Conservation (phyloP, 257 asterid species). For the Euphrasia confusa region DNA sequence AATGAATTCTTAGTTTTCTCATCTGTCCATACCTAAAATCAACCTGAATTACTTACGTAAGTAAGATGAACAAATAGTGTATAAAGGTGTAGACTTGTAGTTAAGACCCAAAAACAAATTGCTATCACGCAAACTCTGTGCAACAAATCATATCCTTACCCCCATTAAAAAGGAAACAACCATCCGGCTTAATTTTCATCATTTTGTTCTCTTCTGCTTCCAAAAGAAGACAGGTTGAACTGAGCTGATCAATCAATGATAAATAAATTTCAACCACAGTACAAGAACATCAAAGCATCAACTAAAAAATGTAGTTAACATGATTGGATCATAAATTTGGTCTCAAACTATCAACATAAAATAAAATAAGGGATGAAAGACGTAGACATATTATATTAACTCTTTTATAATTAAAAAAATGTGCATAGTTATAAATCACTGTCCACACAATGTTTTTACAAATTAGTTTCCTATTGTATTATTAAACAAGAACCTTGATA, state of each 20-base stretch:
- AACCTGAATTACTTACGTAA: slow-evolving; percentile 5
- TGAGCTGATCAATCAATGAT: slow-evolving; percentile 49
- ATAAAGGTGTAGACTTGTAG: slow-evolving; percentile 13
- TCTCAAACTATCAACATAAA: slow-evolving; percentile 15
- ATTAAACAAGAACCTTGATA: slow-evolving; percentile 3
- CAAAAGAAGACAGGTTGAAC: slow-evolving; percentile 44
- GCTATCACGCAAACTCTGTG: slow-evolving; percentile 27
- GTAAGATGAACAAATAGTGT: not conserved
- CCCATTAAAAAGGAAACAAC: slow-evolving; percentile 41
- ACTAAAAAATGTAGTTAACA: slow-evolving; percentile 21
- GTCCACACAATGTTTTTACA: slow-evolving; percentile 1
- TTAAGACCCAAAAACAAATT: slow-evolving; percentile 1
- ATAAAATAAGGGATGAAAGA: not conserved
- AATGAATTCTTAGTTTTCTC: too few species aligned
- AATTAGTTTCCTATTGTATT: not conserved
- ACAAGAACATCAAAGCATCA: slow-evolving; percentile 37
- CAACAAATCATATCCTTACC: slow-evolving; percentile 51
- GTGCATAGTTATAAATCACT: not conserved
- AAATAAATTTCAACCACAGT: slow-evolving; percentile 40
- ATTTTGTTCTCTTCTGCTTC: slow-evolving; percentile 46
- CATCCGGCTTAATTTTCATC: slow-evolving; percentile 45
- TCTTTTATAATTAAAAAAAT: slow-evolving; percentile 7
- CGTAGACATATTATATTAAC: slow-evolving; percentile 7
- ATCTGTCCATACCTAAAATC: too few species aligned
- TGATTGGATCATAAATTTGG: slow-evolving; percentile 28